Percentiles rank a stretch among this genome's conserved stretches.
Evolutionary conservation across 208 protist genomes (phyloP).

Genomic region (Acanthamoeba triangularis): DNA sequence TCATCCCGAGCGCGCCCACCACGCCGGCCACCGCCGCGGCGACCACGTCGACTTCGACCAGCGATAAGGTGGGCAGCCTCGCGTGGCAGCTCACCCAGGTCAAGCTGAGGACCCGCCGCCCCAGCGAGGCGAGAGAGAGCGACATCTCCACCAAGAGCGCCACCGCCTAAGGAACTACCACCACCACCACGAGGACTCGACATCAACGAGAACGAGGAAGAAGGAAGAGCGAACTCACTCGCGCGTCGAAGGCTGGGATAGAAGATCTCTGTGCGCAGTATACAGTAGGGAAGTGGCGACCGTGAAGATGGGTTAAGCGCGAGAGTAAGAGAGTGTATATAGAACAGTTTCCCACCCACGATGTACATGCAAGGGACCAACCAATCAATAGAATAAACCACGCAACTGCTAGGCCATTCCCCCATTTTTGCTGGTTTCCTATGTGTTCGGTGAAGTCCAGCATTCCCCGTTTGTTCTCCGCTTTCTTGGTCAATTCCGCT

Average conservation of each 20-base stretch:
- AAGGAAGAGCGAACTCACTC: slow-evolving; percentile 5
- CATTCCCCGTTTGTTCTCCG: background rate
- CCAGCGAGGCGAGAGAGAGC: background rate
- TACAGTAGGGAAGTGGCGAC: too few species aligned
- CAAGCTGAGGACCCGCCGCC: background rate
- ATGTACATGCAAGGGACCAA: too few species aligned
- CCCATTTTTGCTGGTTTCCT: too few species aligned
- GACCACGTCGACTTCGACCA: background rate
- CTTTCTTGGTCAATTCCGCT: too few species aligned
- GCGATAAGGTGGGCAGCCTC: background rate
- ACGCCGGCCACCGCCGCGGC: background rate
- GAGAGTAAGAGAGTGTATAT: too few species aligned
- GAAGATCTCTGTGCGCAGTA: background rate
- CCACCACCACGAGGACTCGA: too few species aligned
- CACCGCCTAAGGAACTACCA: background rate
- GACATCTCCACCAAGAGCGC: slow-evolving; percentile 11
- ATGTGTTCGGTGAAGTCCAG: background rate
- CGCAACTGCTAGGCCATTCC: too few species aligned
- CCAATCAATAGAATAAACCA: too few species aligned
- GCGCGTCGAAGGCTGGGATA: background rate
- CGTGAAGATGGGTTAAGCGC: too few species aligned
- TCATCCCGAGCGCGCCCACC: background rate
- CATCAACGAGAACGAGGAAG: background rate
- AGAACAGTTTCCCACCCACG: too few species aligned
- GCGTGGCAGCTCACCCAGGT: background rate